Evolutionary conservation across 1,139 yeast species (phyloP), one percentile per base, ranked within the genome.

Genomic region (Magnusiomyces suaveolens): DNA sequence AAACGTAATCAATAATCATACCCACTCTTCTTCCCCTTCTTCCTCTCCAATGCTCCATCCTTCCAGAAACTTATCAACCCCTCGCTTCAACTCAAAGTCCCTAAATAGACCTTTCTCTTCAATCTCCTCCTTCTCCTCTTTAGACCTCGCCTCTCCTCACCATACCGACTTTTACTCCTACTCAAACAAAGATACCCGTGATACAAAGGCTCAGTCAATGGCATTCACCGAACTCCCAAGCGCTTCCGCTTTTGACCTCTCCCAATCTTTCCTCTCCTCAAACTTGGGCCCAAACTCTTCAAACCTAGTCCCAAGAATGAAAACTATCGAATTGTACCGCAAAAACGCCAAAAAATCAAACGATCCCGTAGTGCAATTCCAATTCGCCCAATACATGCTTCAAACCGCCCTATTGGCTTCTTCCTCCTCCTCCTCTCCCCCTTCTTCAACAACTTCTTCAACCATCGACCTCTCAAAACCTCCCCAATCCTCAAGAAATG

Each of bases 321-420:
- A 86, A 66, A 88, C 97, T 8, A 81, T 92, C 59, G 96, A 90
- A 62, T 75, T 88, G 73, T 90, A 90, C 71, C 78, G 94, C 54
- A 79, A 84, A 62, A 90, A 87, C 64, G 96, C 95, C 23, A 84
- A 84, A 64, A 86, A 83, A 64, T 80, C 90, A 18, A 84, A 83
- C 64, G 96, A 90, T 65, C 95, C 97, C 1, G 81, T 80, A 26
- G 84, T 87, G 21, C 79, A 89, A 63, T 88, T 88, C 69, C 92
- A 88, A 65, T 89, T 87, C 66, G 96, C 97, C 1, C 95, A 89
- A 70, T 87, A 86, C 67, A 84, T 87, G 84, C 73, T 88, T 54
- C 94, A 87, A 68, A 86, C 95, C 0, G 96, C 95, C 1, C 74
- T 87, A 50, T 60, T 64, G 33, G 65, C 68, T 1, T 62, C 61